Evolutionary conservation across 106 monocot species (phyloP).

Genomic region (Triglochin maritima): DNA sequence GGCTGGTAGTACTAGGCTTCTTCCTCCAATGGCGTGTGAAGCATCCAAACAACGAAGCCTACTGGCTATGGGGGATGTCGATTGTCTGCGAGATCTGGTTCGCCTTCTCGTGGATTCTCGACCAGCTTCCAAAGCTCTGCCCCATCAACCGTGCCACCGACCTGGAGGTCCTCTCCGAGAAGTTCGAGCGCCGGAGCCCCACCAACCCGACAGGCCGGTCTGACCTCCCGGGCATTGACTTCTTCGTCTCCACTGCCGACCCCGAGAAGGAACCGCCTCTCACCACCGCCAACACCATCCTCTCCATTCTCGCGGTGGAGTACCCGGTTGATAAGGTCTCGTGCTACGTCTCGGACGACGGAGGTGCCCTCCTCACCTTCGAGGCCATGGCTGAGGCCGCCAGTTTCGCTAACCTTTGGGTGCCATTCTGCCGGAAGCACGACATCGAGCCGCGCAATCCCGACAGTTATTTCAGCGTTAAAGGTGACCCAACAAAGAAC

Average conservation of each 20-base stretch:
- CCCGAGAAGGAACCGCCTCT: conserved; percentile 57
- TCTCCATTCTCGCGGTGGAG: conserved; percentile 43
- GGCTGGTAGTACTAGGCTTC: conserved; percentile 28
- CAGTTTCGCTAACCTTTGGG: conserved; percentile 42
- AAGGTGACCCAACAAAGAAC: conserved; percentile 38
- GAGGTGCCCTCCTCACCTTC: conserved; percentile 36
- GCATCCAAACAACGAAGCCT: conserved; percentile 44
- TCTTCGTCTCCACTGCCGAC: conserved; percentile 59
- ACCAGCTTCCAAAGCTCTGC: conserved; percentile 58
- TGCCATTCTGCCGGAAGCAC: conserved; percentile 53
- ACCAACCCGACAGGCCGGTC: conserved; percentile 35
- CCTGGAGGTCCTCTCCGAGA: conserved; percentile 31
- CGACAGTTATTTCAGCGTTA: conserved; percentile 49
- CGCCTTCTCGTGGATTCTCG: conserved; percentile 68
- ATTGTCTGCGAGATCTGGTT: conserved; percentile 70
- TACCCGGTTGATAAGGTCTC: conserved; percentile 46
- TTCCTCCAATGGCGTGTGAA: conserved; percentile 46
- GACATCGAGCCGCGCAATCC: conserved; percentile 45
- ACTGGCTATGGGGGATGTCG: conserved; percentile 77
- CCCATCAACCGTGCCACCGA: conserved; percentile 58
- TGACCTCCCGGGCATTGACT: conserved; percentile 54
- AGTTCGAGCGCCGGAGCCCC: conserved; percentile 31
- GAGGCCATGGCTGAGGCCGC: conserved; percentile 51
- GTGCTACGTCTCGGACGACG: conserved; percentile 55
- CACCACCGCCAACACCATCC: conserved; percentile 47